These are phyloP conservation scores for Adansonia madagascariensis DNA, from an alignment of 441 rosid genomes.

Conservation along the genomic window DNA sequence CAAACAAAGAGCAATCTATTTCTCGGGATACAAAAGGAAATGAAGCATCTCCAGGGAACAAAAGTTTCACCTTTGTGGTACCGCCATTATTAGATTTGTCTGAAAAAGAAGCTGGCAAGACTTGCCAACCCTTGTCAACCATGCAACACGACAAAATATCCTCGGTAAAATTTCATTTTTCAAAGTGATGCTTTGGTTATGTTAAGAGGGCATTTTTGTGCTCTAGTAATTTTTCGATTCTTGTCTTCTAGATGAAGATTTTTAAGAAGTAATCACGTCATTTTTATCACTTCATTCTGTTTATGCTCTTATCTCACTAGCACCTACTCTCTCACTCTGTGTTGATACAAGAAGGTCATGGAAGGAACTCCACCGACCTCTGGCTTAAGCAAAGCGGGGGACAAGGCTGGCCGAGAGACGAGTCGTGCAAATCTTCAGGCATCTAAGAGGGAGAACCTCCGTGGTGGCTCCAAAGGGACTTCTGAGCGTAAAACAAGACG, in stretches of 20 bases:
- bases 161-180: slow-evolving; percentile 44
- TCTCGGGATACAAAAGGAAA: slow-evolving; percentile 46
- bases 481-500: slow-evolving; percentile 82
- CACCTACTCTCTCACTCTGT: slow-evolving; percentile 35
- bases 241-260: slow-evolving; percentile 3
- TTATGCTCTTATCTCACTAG: slow-evolving; percentile 11
- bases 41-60: slow-evolving; percentile 50
- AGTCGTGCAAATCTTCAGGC: slow-evolving; percentile 49
- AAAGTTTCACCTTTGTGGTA: slow-evolving; percentile 63
- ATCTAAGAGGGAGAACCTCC: slow-evolving; percentile 40
- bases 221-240: neutral
- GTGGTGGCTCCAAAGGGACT: slow-evolving; percentile 52
- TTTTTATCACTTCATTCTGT: slow-evolving; percentile 27
- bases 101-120: slow-evolving; percentile 46
- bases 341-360: slow-evolving; percentile 45
- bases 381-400: slow-evolving; percentile 45
- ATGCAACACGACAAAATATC: slow-evolving; percentile 44
- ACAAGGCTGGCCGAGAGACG: slow-evolving; percentile 45
- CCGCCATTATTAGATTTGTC: slow-evolving; percentile 40
- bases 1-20: slow-evolving; percentile 34
- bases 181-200: neutral
- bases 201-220: neutral
- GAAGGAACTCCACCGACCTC: slow-evolving; percentile 64
- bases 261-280: neutral
- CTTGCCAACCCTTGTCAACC: slow-evolving; percentile 50